Evolutionary conservation across 2,329 filamentous ascomycete species (phyloP).

Genomic region (Intubia oerlemansii): DNA sequence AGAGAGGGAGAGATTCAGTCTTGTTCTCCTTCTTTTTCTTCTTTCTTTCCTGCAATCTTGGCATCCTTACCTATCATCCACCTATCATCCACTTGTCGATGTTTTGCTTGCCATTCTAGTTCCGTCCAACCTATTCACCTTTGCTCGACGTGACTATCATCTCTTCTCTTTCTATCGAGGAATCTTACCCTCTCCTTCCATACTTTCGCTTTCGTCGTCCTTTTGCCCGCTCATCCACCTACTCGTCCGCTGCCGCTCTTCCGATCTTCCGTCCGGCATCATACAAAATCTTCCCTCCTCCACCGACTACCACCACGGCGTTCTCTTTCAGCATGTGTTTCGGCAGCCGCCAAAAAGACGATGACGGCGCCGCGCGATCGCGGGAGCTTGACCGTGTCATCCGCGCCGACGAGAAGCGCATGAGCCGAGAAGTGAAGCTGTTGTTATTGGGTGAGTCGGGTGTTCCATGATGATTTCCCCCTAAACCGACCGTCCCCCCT

Average conservation of each 20-base stretch:
- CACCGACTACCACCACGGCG: not conserved
- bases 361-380: constrained; percentile 31
- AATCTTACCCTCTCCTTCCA: not conserved
- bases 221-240: not conserved
- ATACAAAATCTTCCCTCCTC: not conserved
- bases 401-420: constrained; percentile 67
- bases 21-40: not conserved
- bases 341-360: constrained; percentile 29
- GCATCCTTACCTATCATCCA: not conserved
- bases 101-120: too few species aligned
- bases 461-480: not conserved
- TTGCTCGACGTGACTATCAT: too few species aligned
- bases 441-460: constrained; percentile 44
- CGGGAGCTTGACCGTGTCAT: constrained; percentile 73
- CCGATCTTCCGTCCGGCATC: too few species aligned
- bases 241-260: too few species aligned
- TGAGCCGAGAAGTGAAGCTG: constrained; percentile 81
- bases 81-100: too few species aligned
- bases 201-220: not conserved
- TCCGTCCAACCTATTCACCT: too few species aligned
- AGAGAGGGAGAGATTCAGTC: too few species aligned
- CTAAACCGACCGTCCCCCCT: constrained; percentile 26
- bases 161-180: not conserved
- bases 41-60: not conserved
- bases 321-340: constrained; percentile 48